Percentiles rank a stretch among this genome's conserved stretches.
These are phyloP conservation scores for Pythium sp. DNA, from an alignment of 352 stramenopile genomes.

Conservation along the genomic window DNA sequence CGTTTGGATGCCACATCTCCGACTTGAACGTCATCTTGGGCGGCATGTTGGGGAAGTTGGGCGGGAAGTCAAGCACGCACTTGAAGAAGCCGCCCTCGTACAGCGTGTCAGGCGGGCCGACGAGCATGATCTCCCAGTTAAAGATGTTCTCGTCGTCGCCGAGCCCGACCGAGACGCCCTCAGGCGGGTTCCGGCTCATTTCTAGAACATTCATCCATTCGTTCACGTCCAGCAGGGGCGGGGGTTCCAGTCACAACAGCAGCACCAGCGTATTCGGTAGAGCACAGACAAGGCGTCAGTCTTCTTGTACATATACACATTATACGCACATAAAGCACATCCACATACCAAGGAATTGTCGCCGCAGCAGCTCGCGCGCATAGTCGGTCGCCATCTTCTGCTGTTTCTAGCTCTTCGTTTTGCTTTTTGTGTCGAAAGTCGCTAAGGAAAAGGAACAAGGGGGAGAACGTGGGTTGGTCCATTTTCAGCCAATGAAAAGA, in stretches of 20 bases:
- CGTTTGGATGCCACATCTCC: constrained; percentile 99
- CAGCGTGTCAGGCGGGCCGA: constrained; percentile 92
- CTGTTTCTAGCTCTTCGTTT: constrained; percentile 13
- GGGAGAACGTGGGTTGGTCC: constrained; percentile 8
- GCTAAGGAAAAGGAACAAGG: neutral
- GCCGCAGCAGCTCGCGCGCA: constrained; percentile 74
- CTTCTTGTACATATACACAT: neutral
- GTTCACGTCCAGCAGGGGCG: neutral
- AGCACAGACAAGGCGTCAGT: neutral
- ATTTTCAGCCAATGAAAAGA: neutral
- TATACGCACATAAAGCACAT: neutral
- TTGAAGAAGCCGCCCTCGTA: constrained; percentile 99
- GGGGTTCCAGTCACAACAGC: neutral
- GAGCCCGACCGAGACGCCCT: constrained; percentile 97
- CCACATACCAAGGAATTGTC: constrained; percentile 66
- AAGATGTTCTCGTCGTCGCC: constrained; percentile 98
- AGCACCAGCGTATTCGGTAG: neutral
- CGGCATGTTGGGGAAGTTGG: constrained; percentile 99
- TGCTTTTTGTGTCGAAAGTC: constrained; percentile 18
- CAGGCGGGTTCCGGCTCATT: constrained; percentile 97
- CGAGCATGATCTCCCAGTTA: constrained; percentile 98
- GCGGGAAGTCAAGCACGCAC: constrained; percentile 95
- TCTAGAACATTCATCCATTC: constrained; percentile 58
- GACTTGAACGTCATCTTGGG: constrained; percentile 98
- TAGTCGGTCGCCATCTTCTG: constrained; percentile 50